Percentiles rank a stretch among this genome's conserved stretches.
Evolutionary conservation across 768 basidiomycete species (phyloP).

Genomic region (Boletus vinaceobasis): DNA sequence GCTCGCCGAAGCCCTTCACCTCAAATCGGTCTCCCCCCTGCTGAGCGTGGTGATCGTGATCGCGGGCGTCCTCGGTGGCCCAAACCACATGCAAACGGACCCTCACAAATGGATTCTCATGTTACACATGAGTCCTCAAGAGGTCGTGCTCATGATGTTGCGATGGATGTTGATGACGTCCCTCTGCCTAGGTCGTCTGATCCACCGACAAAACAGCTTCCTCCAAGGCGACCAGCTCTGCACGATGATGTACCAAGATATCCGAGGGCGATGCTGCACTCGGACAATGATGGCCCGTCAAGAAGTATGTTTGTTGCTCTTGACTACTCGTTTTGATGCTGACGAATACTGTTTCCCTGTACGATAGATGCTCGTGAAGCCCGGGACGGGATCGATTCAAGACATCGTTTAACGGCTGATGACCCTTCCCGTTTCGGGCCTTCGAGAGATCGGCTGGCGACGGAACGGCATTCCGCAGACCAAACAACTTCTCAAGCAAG

Average conservation of each 20-base stretch:
- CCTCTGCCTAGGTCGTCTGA: constrained; percentile 21
- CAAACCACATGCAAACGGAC: constrained; percentile 11
- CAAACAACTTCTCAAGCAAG: constrained; percentile 17
- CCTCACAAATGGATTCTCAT: constrained; percentile 13
- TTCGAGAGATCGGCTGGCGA: constrained; percentile 15
- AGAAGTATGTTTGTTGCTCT: constrained; percentile 8
- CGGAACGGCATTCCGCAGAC: constrained; percentile 21
- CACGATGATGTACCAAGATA: constrained; percentile 32
- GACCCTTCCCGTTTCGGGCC: constrained; percentile 12
- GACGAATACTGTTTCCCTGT: neutral
- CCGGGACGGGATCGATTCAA: constrained; percentile 16
- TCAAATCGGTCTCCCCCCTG: neutral
- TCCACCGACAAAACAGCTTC: constrained; percentile 13
- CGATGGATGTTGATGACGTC: constrained; percentile 29
- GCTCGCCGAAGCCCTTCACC: constrained; percentile 14
- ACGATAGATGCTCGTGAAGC: constrained; percentile 17
- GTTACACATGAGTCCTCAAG: constrained; percentile 18
- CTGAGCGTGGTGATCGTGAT: constrained; percentile 17
- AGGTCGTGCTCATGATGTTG: constrained; percentile 19
- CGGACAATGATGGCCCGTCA: constrained; percentile 16
- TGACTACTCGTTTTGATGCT: neutral
- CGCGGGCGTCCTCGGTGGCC: constrained; percentile 13
- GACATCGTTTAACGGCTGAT: constrained; percentile 18
- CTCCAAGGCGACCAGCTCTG: constrained; percentile 13
- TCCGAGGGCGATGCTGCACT: constrained; percentile 36